Base-by-base conservation (phyloP, 768 basidiomycete species). In the Imleria badia region DNA sequence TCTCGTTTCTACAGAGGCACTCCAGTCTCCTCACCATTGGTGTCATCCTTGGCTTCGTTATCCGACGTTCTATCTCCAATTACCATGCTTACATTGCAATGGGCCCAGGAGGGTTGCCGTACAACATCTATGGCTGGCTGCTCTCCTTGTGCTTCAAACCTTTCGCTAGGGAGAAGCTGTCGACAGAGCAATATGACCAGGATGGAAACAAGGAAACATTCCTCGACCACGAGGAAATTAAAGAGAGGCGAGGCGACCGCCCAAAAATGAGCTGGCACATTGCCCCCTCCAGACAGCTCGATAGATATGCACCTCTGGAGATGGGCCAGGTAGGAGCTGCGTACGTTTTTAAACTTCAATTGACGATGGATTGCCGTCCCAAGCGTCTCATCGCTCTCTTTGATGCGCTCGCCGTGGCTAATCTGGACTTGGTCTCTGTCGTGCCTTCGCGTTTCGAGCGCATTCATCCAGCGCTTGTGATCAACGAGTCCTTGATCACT, bases 241-340 rank as follows among this genome's bases (percentile, higher is more conserved):
- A 45, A 11, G 43, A 55, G 23, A 31, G 53, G 22, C 45, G 52
- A 35, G 47, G 53, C 31, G 38, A 48, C 17, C 43, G 43, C 9
- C 26, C 26, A 6, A 26, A 45, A 40, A 19, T 50, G 43, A 30
- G 44, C 23, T 56, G 44, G 44, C 54, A 50, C 13, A 44, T 46
- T 29, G 49, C 46, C 33, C 56, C 44, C 3, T 56, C 54, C 29
- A 39, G 57, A n/a, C 54, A 58, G 31, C 17, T 56, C 4, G 31
- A 26, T 26, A 45, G 35, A 33, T 42, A 42, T 46, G 34, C 38
- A 1, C 26, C 48, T 15, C 23, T 11, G 11, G 20, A 2, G 23
- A 49, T 36, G 36, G 17, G n/a, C 7, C 29, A 48, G 36, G 46
- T 57, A 33, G 5, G 46, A 33, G 11, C 22, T 19, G 7, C 31